These are phyloP conservation scores for Cryptococcus maquisensis DNA, from an alignment of 1,284 basidiomycete species.

Conservation along the genomic window DNA sequence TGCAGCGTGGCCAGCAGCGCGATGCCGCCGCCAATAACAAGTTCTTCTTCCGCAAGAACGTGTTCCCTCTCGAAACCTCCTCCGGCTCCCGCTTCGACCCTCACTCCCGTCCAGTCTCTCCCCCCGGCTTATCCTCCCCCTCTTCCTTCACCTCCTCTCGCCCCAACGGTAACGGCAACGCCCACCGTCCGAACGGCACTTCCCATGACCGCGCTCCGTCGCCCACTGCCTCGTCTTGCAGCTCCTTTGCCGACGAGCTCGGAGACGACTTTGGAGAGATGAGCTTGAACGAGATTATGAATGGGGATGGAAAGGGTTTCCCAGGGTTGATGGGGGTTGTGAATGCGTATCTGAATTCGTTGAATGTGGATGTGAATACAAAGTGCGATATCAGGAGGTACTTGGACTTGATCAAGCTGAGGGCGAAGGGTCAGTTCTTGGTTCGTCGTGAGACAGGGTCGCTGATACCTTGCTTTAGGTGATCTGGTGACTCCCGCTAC, in stretches of 20 bases:
- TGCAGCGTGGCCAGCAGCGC: constrained; percentile 80
- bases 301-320: constrained; percentile 70
- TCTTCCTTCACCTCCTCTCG: constrained; percentile 5
- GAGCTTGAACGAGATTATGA: constrained; percentile 88
- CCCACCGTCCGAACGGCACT: background rate
- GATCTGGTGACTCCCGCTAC: constrained; percentile 81
- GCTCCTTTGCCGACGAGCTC: constrained; percentile 50
- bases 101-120: constrained; percentile 37
- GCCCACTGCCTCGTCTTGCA: constrained; percentile 19
- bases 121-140: constrained; percentile 13
- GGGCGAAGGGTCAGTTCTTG: constrained; percentile 67
- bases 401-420: constrained; percentile 68
- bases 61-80: constrained; percentile 59
- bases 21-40: constrained; percentile 69
- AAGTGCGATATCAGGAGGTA: constrained; percentile 69
- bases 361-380: constrained; percentile 69
- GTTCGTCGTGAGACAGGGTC: background rate
- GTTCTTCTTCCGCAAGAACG: constrained; percentile 87
- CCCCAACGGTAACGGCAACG: constrained; percentile 10
- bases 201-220: constrained; percentile 8
- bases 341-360: constrained; percentile 77
- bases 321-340: constrained; percentile 84
- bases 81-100: constrained; percentile 32
- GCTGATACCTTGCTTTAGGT: constrained; percentile 53
- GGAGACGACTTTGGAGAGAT: constrained; percentile 81